Evolutionary conservation across 2,329 filamentous ascomycete species (phyloP).

Genomic region (Xylariales sp.): DNA sequence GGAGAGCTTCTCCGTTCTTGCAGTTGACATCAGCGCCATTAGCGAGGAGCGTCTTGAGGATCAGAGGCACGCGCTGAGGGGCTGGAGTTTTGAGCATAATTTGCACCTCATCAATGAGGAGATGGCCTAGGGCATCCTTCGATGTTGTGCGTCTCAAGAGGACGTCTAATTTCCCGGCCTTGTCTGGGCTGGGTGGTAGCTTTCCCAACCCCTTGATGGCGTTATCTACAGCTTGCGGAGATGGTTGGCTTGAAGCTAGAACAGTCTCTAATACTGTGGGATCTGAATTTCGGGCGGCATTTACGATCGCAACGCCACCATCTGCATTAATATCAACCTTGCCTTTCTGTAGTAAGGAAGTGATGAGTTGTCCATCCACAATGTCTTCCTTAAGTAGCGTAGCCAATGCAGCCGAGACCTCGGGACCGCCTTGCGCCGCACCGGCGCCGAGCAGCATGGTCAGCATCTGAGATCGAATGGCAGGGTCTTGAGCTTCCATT

Average conservation of each 20-base stretch:
- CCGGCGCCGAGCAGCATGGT: constrained; percentile 41
- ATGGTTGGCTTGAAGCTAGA: constrained; percentile 41
- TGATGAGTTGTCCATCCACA: constrained; percentile 45
- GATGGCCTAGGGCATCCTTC: constrained; percentile 36
- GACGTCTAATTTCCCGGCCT: constrained; percentile 44
- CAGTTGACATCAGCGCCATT: constrained; percentile 52
- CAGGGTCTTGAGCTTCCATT: constrained; percentile 39
- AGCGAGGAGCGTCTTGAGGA: constrained; percentile 42
- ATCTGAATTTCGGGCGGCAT: constrained; percentile 36
- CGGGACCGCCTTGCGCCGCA: constrained; percentile 34
- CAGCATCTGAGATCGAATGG: constrained; percentile 41
- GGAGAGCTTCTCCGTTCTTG: constrained; percentile 45
- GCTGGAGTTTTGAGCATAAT: constrained; percentile 32
- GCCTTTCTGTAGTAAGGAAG: constrained; percentile 44
- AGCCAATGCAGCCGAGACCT: constrained; percentile 39
- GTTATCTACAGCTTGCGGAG: constrained; percentile 34
- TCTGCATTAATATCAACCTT: constrained; percentile 49
- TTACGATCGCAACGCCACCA: constrained; percentile 36
- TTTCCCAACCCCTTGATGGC: constrained; percentile 38
- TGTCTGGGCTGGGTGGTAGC: constrained; percentile 38
- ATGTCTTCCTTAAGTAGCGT: constrained; percentile 37
- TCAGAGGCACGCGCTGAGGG: constrained; percentile 34
- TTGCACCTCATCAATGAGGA: constrained; percentile 49
- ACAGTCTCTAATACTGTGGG: constrained; percentile 43
- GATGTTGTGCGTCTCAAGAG: constrained; percentile 39